These are phyloP conservation scores for Spathaspora sp. DNA, from an alignment of 805 yeast genomes.

Conservation along the genomic window DNA sequence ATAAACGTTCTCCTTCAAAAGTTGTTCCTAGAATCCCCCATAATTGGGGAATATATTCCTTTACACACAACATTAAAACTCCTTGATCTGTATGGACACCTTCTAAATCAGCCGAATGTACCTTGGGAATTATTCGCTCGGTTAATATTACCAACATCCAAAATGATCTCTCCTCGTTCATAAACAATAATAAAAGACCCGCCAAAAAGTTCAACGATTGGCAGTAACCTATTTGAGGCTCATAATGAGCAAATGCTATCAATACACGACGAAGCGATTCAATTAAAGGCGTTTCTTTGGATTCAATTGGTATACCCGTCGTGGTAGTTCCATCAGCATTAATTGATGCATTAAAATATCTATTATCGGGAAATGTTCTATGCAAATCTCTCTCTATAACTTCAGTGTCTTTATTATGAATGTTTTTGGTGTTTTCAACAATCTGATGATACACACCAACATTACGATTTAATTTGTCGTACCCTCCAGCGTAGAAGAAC, in stretches of 20 bases:
- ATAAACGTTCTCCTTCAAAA: slow-evolving; percentile 37
- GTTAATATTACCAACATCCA: slow-evolving; percentile 96
- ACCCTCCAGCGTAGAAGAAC: slow-evolving; percentile 91
- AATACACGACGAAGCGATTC: slow-evolving; percentile 75
- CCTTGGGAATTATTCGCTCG: slow-evolving; percentile 81
- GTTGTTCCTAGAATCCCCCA: slow-evolving; percentile 55
- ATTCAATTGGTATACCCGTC: slow-evolving; percentile 1
- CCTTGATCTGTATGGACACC: slow-evolving; percentile 97
- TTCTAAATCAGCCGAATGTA: slow-evolving; percentile 84
- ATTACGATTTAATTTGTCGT: slow-evolving; percentile 64
- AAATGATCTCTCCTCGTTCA: slow-evolving; percentile 87
- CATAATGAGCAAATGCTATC: slow-evolving; percentile 77
- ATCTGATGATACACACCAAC: slow-evolving; percentile 71
- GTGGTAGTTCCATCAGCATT: background rate
- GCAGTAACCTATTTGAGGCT: slow-evolving; percentile 92
- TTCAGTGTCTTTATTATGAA: slow-evolving; percentile 75
- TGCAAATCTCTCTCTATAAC: slow-evolving; percentile 91
- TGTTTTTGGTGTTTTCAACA: slow-evolving; percentile 51
- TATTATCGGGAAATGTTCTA: slow-evolving; percentile 93
- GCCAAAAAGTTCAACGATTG: slow-evolving; percentile 92
- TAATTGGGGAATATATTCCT: slow-evolving; percentile 77
- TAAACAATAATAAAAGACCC: slow-evolving; percentile 76
- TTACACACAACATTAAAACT: slow-evolving; percentile 79
- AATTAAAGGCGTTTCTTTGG: slow-evolving; percentile 61
- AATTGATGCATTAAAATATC: slow-evolving; percentile 53